Percentiles rank a stretch among this genome's conserved stretches.
Evolutionary conservation across 129 eudicot species (phyloP).

Genomic region (Chrysanthemum makinoi): DNA sequence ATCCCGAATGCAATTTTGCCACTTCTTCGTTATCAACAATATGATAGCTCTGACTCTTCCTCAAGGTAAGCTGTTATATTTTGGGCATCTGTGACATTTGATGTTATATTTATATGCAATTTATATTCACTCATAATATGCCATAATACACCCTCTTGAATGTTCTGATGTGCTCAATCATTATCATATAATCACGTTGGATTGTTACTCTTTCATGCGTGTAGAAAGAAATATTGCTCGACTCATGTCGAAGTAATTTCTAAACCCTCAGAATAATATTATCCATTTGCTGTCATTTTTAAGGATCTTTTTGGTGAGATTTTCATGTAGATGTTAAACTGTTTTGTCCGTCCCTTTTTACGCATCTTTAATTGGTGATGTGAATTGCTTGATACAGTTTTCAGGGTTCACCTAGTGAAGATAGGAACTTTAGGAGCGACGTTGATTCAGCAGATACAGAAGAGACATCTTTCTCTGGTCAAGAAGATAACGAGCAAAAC

Average conservation of each 20-base stretch:
- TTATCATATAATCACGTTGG: not conserved
- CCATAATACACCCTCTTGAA: constrained; percentile 3
- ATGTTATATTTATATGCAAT: not conserved
- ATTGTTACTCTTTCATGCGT: not conserved
- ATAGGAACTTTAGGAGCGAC: constrained; percentile 70
- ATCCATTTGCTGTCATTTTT: not conserved
- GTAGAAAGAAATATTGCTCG: not conserved
- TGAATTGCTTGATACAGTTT: constrained; percentile 47
- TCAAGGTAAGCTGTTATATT: constrained; percentile 54
- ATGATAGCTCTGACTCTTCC: constrained; percentile 84
- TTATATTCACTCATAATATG: not conserved
- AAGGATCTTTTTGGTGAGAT: not conserved
- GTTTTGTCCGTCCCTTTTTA: not conserved
- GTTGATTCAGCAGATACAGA: constrained; percentile 71
- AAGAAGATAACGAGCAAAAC: constrained; percentile 60
- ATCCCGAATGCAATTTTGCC: constrained; percentile 72
- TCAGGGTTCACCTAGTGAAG: constrained; percentile 84
- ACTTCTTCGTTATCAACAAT: constrained; percentile 58
- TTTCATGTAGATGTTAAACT: not conserved
- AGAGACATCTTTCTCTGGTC: constrained; percentile 88
- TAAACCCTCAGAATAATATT: not conserved
- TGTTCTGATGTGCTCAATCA: not conserved
- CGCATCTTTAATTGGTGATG: constrained; percentile 9
- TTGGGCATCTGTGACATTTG: constrained; percentile 1
- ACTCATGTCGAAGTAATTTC: not conserved